Conservation (phyloP, 169 alveolate genomes). For the Plasmodium gallinaceum region DNA sequence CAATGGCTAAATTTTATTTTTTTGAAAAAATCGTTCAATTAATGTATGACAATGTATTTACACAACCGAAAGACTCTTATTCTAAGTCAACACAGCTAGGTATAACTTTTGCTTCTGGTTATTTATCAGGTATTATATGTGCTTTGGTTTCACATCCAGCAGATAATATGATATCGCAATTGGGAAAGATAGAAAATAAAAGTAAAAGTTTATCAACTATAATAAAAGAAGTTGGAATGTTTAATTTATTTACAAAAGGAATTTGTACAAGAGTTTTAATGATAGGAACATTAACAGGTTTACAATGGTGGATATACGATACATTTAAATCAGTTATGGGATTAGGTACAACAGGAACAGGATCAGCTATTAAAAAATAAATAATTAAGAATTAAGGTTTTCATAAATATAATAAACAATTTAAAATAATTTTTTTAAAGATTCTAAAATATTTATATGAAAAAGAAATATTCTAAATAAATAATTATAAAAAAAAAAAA, state of each 20-base stretch:
- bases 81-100: slow-evolving; percentile 92
- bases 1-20: slow-evolving; percentile 98
- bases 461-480: background rate
- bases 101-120: slow-evolving; percentile 96
- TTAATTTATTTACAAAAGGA: slow-evolving; percentile 89
- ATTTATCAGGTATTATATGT: slow-evolving; percentile 96
- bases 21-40: slow-evolving; percentile 95
- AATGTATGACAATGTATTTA: slow-evolving; percentile 92
- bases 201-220: slow-evolving; percentile 85
- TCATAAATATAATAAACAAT: background rate
- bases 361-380: slow-evolving; percentile 63
- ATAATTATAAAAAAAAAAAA: no score
- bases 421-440: background rate
- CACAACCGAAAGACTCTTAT: slow-evolving; percentile 91
- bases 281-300: slow-evolving; percentile 99
- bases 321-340: slow-evolving; percentile 92
- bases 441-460: background rate
- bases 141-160: slow-evolving; percentile 98
- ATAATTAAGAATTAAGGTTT: background rate
- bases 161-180: slow-evolving; percentile 95
- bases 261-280: slow-evolving; percentile 96
- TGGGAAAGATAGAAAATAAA: slow-evolving; percentile 90
- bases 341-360: slow-evolving; percentile 86
- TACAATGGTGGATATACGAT: slow-evolving; percentile 99
- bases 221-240: slow-evolving; percentile 83